A percentile compares a stretch with the other conserved stretches of the same genome.
phyloP scores from a whole-genome alignment of 768 basidiomycete species.

The Imleria badia region DNA sequence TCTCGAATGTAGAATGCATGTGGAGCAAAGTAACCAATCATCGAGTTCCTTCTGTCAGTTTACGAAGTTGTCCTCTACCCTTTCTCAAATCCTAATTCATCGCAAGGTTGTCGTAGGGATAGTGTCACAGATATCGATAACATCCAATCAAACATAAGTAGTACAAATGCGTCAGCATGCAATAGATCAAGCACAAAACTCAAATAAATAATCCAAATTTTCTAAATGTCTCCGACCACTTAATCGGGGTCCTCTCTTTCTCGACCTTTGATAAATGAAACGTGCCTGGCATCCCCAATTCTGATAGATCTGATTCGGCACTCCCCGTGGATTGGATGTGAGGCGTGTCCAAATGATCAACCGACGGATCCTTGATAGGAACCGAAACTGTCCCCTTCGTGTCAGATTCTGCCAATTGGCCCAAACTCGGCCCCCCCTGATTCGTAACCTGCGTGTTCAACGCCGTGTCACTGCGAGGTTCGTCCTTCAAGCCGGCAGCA shows the following conservation, averaged over 20 bases:
- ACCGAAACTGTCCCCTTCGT: neutral
- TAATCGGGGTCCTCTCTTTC: slow-evolving; percentile 6
- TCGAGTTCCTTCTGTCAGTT: too few species aligned
- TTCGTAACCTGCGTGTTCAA: neutral
- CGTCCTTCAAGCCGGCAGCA: slow-evolving; percentile 14
- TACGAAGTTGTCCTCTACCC: too few species aligned
- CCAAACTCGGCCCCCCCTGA: neutral
- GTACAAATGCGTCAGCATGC: neutral
- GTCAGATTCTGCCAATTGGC: slow-evolving; percentile 5
- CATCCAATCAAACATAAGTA: neutral
- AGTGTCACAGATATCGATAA: neutral
- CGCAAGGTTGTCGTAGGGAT: neutral
- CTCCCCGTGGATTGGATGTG: slow-evolving; percentile 13
- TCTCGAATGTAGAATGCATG: too few species aligned
- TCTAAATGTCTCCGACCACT: slow-evolving; percentile 20
- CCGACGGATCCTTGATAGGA: neutral
- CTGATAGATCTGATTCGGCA: slow-evolving; percentile 34
- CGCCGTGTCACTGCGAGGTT: neutral
- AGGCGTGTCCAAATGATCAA: slow-evolving; percentile 2
- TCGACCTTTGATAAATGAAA: slow-evolving; percentile 35
- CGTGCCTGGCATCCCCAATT: slow-evolving; percentile 52
- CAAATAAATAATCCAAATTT: slow-evolving; percentile 29
- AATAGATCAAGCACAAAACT: neutral
- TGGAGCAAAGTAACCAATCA: too few species aligned
- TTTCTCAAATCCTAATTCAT: neutral